A percentile compares a stretch with the other conserved stretches of the same genome.
Evolutionary conservation across 2,329 filamentous ascomycete genomes (phyloP).

Genomic region (Venturiaceae sp.): DNA sequence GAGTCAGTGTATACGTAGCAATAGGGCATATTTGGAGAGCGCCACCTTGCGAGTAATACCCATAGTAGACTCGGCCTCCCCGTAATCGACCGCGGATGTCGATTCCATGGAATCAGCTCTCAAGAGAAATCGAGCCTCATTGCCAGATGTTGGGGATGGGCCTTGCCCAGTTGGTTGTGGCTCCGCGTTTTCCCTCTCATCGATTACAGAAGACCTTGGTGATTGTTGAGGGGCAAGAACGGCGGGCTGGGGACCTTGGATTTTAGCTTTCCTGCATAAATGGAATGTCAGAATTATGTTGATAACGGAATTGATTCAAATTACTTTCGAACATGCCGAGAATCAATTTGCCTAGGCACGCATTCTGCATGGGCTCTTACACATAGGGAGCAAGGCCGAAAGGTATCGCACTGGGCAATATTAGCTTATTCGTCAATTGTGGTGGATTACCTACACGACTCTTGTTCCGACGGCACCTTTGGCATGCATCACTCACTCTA

Average conservation of each 20-base stretch:
- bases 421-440: not conserved
- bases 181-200: not conserved
- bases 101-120: not conserved
- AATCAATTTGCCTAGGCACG: slow-evolving; percentile 10
- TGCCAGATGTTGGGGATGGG: not conserved
- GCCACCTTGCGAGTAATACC: slow-evolving; percentile 20
- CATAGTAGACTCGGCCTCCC: slow-evolving; percentile 25
- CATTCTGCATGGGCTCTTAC: slow-evolving; percentile 18
- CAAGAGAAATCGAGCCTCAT: not conserved
- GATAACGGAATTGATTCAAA: not conserved
- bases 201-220: not conserved
- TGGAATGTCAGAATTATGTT: not conserved
- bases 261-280: not conserved
- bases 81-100: slow-evolving; percentile 10
- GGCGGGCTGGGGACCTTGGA: not conserved
- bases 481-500: slow-evolving; percentile 19
- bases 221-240: not conserved
- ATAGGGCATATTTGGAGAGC: not conserved
- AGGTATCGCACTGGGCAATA: slow-evolving; percentile 20
- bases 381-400: slow-evolving; percentile 24
- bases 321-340: slow-evolving; percentile 10
- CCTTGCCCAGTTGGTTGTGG: not conserved
- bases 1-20: not conserved
- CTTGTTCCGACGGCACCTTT: slow-evolving; percentile 22
- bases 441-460: slow-evolving; percentile 15